These are phyloP conservation scores for Salix brachista DNA, from an alignment of 345 rosid genomes.

Conservation along the genomic window DNA sequence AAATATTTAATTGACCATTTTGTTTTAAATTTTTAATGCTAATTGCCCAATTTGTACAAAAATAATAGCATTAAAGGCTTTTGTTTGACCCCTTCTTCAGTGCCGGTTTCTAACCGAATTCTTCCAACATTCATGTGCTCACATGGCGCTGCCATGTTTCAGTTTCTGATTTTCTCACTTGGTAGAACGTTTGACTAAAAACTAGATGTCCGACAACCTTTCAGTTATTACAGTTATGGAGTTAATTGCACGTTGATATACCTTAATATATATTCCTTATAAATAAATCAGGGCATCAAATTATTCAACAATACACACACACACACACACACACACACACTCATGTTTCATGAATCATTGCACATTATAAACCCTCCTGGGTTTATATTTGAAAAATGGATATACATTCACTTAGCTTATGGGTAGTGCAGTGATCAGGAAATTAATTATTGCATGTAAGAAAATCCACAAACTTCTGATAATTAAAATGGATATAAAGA, in stretches of 20 bases:
- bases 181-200: constrained; percentile 35
- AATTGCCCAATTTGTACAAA: not conserved
- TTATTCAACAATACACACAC: not conserved
- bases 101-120: not conserved
- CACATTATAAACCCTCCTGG: not conserved
- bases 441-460: no score
- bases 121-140: constrained; percentile 45
- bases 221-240: constrained; percentile 68
- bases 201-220: constrained; percentile 19
- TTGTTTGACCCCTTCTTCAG: constrained; percentile 24
- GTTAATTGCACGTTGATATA: constrained; percentile 37
- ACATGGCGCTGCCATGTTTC: constrained; percentile 55
- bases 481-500: no score
- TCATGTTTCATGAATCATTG: constrained; percentile 6
- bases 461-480: no score
- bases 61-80: constrained; percentile 2
- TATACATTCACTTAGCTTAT: no score
- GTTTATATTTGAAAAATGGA: not conserved
- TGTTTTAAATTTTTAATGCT: no score
- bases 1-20: no score
- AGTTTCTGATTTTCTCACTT: constrained; percentile 27
- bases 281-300: not conserved
- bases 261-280: not conserved
- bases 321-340: no score
- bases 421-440: no score